These are phyloP conservation scores for Solanum ossicruentum DNA, from an alignment of 257 asterid genomes.

Conservation along the genomic window DNA sequence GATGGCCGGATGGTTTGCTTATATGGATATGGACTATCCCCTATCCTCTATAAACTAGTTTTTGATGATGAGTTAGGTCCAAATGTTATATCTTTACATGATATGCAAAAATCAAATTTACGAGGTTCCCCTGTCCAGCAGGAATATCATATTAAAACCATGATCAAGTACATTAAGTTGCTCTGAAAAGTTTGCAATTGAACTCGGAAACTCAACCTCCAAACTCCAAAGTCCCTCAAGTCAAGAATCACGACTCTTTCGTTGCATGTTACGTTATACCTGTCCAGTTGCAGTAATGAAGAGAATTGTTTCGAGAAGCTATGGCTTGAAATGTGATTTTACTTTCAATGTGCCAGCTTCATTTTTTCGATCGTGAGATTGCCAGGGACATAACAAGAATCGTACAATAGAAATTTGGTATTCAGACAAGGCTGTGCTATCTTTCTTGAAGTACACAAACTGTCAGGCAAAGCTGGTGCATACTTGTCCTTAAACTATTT, in stretches of 20 bases:
- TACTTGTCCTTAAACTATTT: not conserved
- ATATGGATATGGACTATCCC: not conserved
- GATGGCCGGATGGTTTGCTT: not conserved
- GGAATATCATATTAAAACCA: conserved; percentile 7
- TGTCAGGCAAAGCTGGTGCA: not conserved
- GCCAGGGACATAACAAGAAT: not conserved
- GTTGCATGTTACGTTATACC: conserved; percentile 2
- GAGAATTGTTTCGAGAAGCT: not conserved
- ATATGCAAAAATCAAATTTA: not conserved
- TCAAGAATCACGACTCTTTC: not conserved
- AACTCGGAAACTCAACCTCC: not conserved
- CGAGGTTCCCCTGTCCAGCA: not conserved
- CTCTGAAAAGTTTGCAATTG: conserved; percentile 6
- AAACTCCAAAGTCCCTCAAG: conserved; percentile 1
- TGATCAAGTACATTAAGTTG: not conserved
- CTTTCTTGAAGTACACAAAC: not conserved
- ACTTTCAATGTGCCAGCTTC: not conserved
- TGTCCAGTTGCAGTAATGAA: conserved; percentile 3
- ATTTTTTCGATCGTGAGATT: not conserved
- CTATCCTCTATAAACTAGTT: no score
- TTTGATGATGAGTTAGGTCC: not conserved
- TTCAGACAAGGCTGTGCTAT: not conserved
- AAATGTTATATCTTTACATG: not conserved
- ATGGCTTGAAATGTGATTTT: not conserved
- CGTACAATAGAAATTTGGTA: not conserved